These are phyloP conservation scores for Aspergillus diversus DNA, from an alignment of 495 filamentous ascomycete genomes.

Conservation along the genomic window DNA sequence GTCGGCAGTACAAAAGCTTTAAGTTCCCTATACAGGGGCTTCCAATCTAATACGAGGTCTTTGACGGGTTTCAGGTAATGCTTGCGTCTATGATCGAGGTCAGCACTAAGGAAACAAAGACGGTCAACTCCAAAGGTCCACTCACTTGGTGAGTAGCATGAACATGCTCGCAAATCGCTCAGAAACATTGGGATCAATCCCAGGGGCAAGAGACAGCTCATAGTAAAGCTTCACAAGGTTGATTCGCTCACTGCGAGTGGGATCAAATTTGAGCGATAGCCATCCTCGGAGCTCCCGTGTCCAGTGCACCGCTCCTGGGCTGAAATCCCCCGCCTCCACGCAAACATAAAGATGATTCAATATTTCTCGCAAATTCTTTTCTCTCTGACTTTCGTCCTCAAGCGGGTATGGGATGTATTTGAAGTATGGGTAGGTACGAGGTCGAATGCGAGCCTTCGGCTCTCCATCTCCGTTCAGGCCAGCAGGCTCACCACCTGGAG, in stretches of 20 bases:
- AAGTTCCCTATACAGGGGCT: constrained; percentile 86
- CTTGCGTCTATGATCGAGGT: constrained; percentile 73
- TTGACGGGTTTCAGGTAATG: constrained; percentile 90
- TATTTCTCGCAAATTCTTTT: constrained; percentile 78
- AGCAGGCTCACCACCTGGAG: constrained; percentile 65
- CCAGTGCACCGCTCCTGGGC: constrained; percentile 93
- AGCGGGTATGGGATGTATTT: constrained; percentile 83
- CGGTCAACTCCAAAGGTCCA: constrained; percentile 1
- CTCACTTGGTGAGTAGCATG: constrained; percentile 87
- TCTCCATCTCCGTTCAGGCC: constrained; percentile 55
- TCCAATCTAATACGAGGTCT: constrained; percentile 91
- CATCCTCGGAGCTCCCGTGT: constrained; percentile 94
- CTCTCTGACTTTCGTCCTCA: constrained; percentile 74
- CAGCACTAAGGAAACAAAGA: constrained; percentile 25
- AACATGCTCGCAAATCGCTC: constrained; percentile 98
- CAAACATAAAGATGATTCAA: constrained; percentile 90
- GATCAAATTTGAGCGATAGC: constrained; percentile 96
- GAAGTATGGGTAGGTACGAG: constrained; percentile 91
- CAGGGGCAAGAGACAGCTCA: constrained; percentile 88
- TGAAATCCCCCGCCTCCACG: constrained; percentile 90
- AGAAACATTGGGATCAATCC: constrained; percentile 76
- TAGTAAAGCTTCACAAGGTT: constrained; percentile 91
- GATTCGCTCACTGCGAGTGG: constrained; percentile 77
- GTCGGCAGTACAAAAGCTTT: constrained; percentile 85
- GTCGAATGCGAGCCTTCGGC: constrained; percentile 71